phyloP scores from a whole-genome alignment of 2,329 filamentous ascomycete species.

The Sporothrix euskadiensis region DNA sequence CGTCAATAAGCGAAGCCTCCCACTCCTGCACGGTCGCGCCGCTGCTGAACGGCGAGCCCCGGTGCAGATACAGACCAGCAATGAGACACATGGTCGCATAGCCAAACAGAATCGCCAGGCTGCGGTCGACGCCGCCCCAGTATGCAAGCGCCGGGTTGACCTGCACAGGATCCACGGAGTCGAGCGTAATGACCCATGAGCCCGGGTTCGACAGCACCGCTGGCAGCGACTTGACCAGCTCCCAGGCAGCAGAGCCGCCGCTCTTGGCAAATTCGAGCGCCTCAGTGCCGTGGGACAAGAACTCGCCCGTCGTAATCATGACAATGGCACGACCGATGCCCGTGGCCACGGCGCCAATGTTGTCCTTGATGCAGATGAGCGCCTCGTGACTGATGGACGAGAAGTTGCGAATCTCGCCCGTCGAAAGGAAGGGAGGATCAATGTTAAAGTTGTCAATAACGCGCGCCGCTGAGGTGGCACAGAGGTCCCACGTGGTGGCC shows the following conservation, averaged over 20 bases:
- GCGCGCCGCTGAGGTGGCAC: conserved; percentile 48
- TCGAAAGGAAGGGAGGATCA: conserved; percentile 53
- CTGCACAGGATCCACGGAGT: conserved; percentile 42
- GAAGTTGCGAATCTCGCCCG: conserved; percentile 70
- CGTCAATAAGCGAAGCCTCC: conserved; percentile 79
- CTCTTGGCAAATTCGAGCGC: conserved; percentile 34
- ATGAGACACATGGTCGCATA: conserved; percentile 75
- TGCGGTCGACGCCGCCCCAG: conserved; percentile 66
- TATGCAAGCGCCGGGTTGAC: conserved; percentile 62
- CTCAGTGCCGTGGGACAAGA: conserved; percentile 36
- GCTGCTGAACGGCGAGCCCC: conserved; percentile 67
- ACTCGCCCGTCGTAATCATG: conserved; percentile 50
- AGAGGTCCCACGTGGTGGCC: conserved; percentile 45
- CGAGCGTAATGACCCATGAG: conserved; percentile 61
- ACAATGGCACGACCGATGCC: conserved; percentile 44
- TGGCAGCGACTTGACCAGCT: conserved; percentile 40
- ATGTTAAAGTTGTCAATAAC: conserved; percentile 53
- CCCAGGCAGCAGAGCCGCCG: conserved; percentile 33
- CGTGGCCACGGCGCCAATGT: conserved; percentile 48
- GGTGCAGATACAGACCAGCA: conserved; percentile 76
- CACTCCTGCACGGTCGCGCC: conserved; percentile 58
- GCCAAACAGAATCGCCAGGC: conserved; percentile 74
- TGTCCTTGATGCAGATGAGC: conserved; percentile 59
- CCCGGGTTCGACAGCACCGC: conserved; percentile 48
- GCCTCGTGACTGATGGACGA: conserved; percentile 75